A percentile compares a stretch with the other conserved stretches of the same genome.
Evolutionary conservation across 2,329 filamentous ascomycete species (phyloP).

Genomic region (Chaetomiaceae sp.): DNA sequence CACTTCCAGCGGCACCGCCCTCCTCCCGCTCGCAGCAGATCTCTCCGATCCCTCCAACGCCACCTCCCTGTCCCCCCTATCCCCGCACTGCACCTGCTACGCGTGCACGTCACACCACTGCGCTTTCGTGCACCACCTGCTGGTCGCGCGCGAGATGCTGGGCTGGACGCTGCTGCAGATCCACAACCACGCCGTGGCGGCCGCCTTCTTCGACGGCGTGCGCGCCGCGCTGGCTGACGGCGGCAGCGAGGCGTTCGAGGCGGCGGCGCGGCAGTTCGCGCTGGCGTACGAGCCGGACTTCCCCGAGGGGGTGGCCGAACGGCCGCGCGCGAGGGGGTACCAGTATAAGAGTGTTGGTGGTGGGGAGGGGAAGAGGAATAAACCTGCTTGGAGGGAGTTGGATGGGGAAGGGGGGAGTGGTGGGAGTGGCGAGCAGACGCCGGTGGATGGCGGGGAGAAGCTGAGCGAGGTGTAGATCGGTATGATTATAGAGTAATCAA

Average conservation of each 20-base stretch:
- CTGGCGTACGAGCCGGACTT: conserved; percentile 61
- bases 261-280: conserved; percentile 37
- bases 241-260: conserved; percentile 55
- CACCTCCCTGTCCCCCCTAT: conserved; percentile 56
- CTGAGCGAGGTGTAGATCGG: too few species aligned
- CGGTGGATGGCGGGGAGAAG: conserved; percentile 29
- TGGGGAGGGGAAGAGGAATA: conserved; percentile 60
- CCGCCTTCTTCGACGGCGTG: conserved; percentile 66
- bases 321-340: conserved; percentile 76
- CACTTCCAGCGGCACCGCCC: conserved; percentile 5
- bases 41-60: conserved; percentile 65
- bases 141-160: conserved; percentile 91
- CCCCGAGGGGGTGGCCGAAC: conserved; percentile 66
- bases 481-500: too few species aligned
- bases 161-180: conserved; percentile 89
- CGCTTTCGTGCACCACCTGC: conserved; percentile 81
- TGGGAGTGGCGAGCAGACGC: conserved; percentile 22
- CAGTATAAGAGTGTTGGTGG: conserved; percentile 67
- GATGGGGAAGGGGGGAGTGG: conserved; percentile 38
- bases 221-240: conserved; percentile 53
- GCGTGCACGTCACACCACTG: conserved; percentile 76
- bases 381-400: conserved; percentile 55
- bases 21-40: conserved; percentile 62
- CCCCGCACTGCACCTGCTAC: conserved; percentile 67
- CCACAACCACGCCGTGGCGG: conserved; percentile 75